phyloP scores from a whole-genome alignment of 148 eudicot species.

The Rhododendron kiyosumense region DNA sequence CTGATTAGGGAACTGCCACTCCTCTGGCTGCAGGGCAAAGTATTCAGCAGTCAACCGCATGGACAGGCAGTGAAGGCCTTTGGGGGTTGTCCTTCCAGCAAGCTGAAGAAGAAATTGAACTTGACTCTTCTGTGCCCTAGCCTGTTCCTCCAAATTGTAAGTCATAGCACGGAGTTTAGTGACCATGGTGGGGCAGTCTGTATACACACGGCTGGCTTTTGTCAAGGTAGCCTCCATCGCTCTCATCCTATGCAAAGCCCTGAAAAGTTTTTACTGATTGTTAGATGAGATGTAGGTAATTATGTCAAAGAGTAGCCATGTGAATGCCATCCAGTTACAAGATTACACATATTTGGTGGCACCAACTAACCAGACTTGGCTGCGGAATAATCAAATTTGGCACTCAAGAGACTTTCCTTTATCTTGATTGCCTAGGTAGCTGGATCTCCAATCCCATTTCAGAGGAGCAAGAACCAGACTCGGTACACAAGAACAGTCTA shows the following conservation, averaged over 20 bases:
- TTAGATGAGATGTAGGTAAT: background rate
- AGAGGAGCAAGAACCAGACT: background rate
- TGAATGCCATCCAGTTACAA: background rate
- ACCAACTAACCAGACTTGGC: background rate
- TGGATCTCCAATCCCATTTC: background rate
- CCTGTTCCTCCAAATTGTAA: slow-evolving; percentile 71
- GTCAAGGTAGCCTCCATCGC: slow-evolving; percentile 60
- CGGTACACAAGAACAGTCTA: background rate
- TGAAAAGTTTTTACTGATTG: slow-evolving; percentile 22
- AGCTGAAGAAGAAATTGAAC: slow-evolving; percentile 59
- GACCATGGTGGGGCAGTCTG: slow-evolving; percentile 73
- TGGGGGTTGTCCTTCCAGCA: slow-evolving; percentile 92
- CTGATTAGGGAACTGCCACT: slow-evolving; percentile 50
- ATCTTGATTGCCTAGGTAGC: background rate
- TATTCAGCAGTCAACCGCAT: slow-evolving; percentile 83
- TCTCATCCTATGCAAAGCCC: slow-evolving; percentile 63
- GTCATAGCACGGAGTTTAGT: slow-evolving; percentile 84
- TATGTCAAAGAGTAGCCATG: background rate
- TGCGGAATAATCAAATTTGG: background rate
- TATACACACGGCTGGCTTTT: slow-evolving; percentile 67
- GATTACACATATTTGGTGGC: background rate
- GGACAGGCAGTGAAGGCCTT: slow-evolving; percentile 96
- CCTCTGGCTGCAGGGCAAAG: slow-evolving; percentile 55
- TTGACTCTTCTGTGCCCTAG: slow-evolving; percentile 48
- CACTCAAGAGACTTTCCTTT: background rate